These are phyloP conservation scores for Leptographium radiaticola DNA, from an alignment of 2,329 filamentous ascomycete genomes.

Conservation along the genomic window DNA sequence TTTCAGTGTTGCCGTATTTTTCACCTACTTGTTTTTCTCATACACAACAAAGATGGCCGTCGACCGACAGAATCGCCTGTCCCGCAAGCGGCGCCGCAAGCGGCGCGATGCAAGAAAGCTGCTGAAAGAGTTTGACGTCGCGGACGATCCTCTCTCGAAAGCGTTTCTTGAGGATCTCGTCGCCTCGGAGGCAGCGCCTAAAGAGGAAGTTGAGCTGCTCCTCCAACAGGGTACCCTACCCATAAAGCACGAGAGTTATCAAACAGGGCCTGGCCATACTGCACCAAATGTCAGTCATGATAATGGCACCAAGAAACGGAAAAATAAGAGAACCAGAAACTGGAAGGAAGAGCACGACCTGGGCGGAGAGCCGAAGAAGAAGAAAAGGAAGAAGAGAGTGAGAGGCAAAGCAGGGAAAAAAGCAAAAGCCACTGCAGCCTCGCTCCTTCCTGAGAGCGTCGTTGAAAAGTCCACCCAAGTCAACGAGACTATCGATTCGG, in stretches of 20 bases:
- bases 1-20: too few relatives aligned
- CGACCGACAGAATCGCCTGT: background rate
- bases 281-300: background rate
- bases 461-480: background rate
- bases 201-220: slow-evolving; percentile 5
- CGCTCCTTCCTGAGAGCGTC: background rate
- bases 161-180: slow-evolving; percentile 8
- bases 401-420: background rate
- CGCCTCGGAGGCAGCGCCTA: slow-evolving; percentile 4
- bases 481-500: background rate
- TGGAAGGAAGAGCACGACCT: background rate
- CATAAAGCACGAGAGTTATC: background rate
- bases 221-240: background rate
- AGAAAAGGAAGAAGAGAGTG: background rate
- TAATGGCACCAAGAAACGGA: background rate
- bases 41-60: background rate
- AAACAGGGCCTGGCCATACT: too few relatives aligned
- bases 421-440: background rate
- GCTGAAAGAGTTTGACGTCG: slow-evolving; percentile 5
- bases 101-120: slow-evolving; percentile 4
- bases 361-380: background rate
- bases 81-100: background rate
- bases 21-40: too few relatives aligned
- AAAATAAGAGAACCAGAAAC: background rate
- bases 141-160: slow-evolving; percentile 5